Conservation (phyloP, 495 filamentous ascomycete species). For the Lineolata rhizophorae region DNA sequence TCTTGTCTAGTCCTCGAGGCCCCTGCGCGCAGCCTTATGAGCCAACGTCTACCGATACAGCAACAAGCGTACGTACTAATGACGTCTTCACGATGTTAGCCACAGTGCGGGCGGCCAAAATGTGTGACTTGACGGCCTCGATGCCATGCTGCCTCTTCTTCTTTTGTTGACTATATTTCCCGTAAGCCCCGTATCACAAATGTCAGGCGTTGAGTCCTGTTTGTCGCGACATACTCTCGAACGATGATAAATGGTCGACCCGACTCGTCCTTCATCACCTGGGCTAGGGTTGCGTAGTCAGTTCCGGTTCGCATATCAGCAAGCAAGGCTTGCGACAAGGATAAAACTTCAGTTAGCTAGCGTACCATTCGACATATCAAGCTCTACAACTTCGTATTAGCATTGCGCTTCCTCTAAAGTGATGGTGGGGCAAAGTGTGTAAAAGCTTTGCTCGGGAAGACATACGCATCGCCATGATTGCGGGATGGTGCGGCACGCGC, state of each 20-base stretch:
- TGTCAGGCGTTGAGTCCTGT: neutral
- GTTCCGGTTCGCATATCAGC: slow-evolving; percentile 6
- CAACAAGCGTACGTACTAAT: too few relatives aligned
- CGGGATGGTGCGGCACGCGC: slow-evolving; percentile 16
- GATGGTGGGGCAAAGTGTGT: too few relatives aligned
- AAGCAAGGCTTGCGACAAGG: neutral
- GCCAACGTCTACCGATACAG: too few relatives aligned
- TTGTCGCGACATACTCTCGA: slow-evolving; percentile 55
- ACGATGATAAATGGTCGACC: slow-evolving; percentile 96
- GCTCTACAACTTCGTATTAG: slow-evolving; percentile 23
- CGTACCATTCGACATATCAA: slow-evolving; percentile 58
- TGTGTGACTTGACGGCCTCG: slow-evolving; percentile 94
- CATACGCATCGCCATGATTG: slow-evolving; percentile 46
- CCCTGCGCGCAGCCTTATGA: too few relatives aligned
- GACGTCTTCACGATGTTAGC: slow-evolving; percentile 96
- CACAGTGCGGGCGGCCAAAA: slow-evolving; percentile 86
- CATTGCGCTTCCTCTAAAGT: slow-evolving; percentile 1
- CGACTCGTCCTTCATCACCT: slow-evolving; percentile 77
- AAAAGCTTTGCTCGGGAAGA: too few relatives aligned
- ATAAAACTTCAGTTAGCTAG: neutral
- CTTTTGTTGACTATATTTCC: slow-evolving; percentile 58
- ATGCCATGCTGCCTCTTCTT: slow-evolving; percentile 94
- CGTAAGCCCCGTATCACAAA: neutral
- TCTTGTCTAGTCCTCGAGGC: slow-evolving; percentile 94
- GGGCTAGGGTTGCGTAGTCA: slow-evolving; percentile 28